Evolutionary conservation across 2,329 filamentous ascomycete genomes (phyloP).

Genomic region (Fusarium circinatum): DNA sequence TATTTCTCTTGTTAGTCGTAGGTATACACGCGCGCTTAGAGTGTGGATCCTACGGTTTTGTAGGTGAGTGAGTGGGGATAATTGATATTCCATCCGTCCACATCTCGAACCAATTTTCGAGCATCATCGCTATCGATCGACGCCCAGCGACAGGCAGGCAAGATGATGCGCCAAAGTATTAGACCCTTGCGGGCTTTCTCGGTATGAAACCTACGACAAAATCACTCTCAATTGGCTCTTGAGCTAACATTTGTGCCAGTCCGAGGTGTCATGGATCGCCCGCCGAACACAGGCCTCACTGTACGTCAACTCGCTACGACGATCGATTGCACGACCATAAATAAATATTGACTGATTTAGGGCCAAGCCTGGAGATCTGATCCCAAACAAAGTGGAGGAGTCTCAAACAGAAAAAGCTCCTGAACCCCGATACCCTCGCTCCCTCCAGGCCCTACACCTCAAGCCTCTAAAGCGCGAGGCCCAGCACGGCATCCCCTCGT

Average conservation of each 20-base stretch:
- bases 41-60: neutral
- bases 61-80: neutral
- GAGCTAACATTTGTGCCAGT: slow-evolving; percentile 29
- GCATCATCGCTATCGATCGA: slow-evolving; percentile 38
- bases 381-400: slow-evolving; percentile 25
- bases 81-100: neutral
- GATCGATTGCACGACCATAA: neutral
- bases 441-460: slow-evolving; percentile 87
- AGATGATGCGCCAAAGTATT: slow-evolving; percentile 46
- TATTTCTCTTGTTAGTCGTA: neutral
- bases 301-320: slow-evolving; percentile 34
- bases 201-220: slow-evolving; percentile 14
- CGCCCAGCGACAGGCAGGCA: slow-evolving; percentile 39
- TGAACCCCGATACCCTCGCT: slow-evolving; percentile 72
- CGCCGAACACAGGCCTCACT: slow-evolving; percentile 42
- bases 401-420: slow-evolving; percentile 21
- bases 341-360: slow-evolving; percentile 25
- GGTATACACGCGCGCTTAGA: neutral
- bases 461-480: slow-evolving; percentile 81
- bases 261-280: slow-evolving; percentile 38
- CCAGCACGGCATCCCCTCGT: slow-evolving; percentile 81
- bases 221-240: neutral
- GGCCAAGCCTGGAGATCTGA: slow-evolving; percentile 27
- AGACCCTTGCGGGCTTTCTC: slow-evolving; percentile 40
- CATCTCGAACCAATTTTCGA: slow-evolving; percentile 31